Base-by-base conservation (phyloP, 495 filamentous ascomycete species). In the Penicillium odoratum region DNA sequence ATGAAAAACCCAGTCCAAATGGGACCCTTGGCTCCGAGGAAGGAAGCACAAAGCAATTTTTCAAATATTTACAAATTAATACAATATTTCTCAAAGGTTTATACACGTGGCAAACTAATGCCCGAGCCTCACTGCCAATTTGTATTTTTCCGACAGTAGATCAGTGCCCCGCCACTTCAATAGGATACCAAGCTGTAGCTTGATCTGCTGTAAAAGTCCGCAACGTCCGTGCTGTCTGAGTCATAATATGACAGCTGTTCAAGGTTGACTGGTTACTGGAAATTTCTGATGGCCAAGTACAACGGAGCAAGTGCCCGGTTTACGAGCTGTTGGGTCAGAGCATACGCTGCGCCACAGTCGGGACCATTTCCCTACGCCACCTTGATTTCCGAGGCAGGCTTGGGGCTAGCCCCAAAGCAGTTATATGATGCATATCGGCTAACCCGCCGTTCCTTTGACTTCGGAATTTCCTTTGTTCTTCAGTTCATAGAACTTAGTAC, bases 121-220 rank as follows among this genome's bases (percentile, higher is more conserved):
- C 28, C 36, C 28, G 46, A 38, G 29, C 59, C 50, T 50, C 50
- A 55, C 55, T 51, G 55, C 53, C 55, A 61, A 34, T 30, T 52
- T 26, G 11, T 48, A 56, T 58, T 58, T 47, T 47, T 58, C 55
- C 55, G 51, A 33, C 29, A 26, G 11, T 42, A n/a, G 42, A 45
- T 40, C 42, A 16, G 51, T 46, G 51, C 3, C 15, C 15, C 55
- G 33, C 55, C 59, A 42, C 52, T 13, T 53, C 5, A 30, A 38
- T n/a, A 29, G 43, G 47, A 7, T 13, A 16, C 11, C 16, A n/a
- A 55, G 47, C 49, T 58, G n/a, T 18, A 58, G 60, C 47, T 52
- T 62, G 30, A 18, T 42, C 40, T 48, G 34, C 28, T 43, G 31
- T 13, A 38, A 30, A 44, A 49, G 4, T 50, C 34, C 21, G 45